phyloP scores from a whole-genome alignment of 495 filamentous ascomycete genomes.

The Penicillium malachiteum region DNA sequence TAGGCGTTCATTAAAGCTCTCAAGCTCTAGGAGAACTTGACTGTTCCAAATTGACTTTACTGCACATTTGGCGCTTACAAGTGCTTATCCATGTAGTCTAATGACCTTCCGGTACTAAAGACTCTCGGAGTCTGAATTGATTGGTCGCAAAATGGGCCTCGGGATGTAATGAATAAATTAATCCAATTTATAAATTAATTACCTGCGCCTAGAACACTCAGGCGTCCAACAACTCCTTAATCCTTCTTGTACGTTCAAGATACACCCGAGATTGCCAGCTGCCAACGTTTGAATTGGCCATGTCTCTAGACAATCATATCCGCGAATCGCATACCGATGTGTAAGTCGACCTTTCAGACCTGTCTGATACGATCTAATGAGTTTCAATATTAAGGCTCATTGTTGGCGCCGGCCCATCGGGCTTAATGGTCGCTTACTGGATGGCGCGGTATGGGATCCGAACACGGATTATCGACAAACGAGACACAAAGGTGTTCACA shows the following conservation, averaged over 20 bases:
- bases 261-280: background rate
- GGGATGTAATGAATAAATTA: too few relatives aligned
- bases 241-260: background rate
- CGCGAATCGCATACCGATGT: constrained; percentile 5
- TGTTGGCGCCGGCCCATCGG: constrained; percentile 66
- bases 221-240: background rate
- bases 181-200: too few relatives aligned
- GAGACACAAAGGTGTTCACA: constrained; percentile 49
- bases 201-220: too few relatives aligned
- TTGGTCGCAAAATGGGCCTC: too few relatives aligned
- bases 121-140: too few relatives aligned
- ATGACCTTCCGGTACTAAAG: too few relatives aligned
- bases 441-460: constrained; percentile 59
- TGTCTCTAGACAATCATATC: background rate
- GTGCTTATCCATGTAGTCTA: too few relatives aligned
- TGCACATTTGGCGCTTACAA: too few relatives aligned
- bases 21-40: too few relatives aligned
- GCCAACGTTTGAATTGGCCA: background rate
- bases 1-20: too few relatives aligned
- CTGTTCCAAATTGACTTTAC: too few relatives aligned
- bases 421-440: constrained; percentile 63
- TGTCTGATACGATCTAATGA: background rate
- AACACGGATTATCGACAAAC: constrained; percentile 62
- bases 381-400: constrained; percentile 40
- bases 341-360: background rate